These are phyloP conservation scores for Aspergillus fructus DNA, from an alignment of 2,329 filamentous ascomycete species.

Conservation along the genomic window DNA sequence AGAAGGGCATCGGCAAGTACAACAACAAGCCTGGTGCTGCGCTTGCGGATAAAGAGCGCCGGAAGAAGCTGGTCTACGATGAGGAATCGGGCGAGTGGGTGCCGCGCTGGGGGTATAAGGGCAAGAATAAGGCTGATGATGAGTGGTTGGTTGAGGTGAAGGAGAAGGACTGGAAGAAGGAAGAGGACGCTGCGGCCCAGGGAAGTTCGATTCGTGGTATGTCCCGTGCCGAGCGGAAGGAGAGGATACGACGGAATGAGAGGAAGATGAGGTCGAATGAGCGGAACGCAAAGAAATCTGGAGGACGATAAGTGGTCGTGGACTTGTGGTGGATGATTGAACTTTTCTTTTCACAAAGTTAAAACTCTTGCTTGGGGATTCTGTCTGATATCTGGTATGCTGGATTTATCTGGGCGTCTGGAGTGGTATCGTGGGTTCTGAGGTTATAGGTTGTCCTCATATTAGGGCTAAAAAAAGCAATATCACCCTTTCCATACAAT, in stretches of 20 bases:
- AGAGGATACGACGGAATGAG: conserved; percentile 63
- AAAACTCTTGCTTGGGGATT: conserved; percentile 3
- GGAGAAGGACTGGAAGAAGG: conserved; percentile 69
- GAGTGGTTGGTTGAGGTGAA: conserved; percentile 95
- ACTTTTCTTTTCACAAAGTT: not conserved
- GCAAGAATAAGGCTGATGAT: conserved; percentile 76
- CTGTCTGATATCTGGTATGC: conserved; percentile 17
- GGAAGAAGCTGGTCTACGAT: conserved; percentile 75
- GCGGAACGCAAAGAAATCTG: conserved; percentile 45
- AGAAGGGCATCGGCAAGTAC: conserved; percentile 87
- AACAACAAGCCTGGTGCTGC: conserved; percentile 61
- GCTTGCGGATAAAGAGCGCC: conserved; percentile 65
- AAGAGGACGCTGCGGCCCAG: conserved; percentile 55
- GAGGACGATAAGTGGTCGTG: conserved; percentile 20
- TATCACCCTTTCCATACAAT: conserved; percentile 11
- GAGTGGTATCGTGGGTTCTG: conserved; percentile 24
- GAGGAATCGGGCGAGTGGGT: conserved; percentile 84
- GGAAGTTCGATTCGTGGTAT: conserved; percentile 65
- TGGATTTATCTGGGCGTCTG: conserved; percentile 26
- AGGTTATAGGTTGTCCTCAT: conserved; percentile 5
- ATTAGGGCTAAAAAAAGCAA: conserved; percentile 18
- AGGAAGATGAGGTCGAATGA: conserved; percentile 68
- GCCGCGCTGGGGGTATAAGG: conserved; percentile 93
- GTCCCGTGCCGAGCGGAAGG: conserved; percentile 67
- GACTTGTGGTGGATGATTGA: conserved; percentile 7